Evolutionary conservation across 106 monocot genomes (phyloP).

Genomic region (Platanthera zijinensis): DNA sequence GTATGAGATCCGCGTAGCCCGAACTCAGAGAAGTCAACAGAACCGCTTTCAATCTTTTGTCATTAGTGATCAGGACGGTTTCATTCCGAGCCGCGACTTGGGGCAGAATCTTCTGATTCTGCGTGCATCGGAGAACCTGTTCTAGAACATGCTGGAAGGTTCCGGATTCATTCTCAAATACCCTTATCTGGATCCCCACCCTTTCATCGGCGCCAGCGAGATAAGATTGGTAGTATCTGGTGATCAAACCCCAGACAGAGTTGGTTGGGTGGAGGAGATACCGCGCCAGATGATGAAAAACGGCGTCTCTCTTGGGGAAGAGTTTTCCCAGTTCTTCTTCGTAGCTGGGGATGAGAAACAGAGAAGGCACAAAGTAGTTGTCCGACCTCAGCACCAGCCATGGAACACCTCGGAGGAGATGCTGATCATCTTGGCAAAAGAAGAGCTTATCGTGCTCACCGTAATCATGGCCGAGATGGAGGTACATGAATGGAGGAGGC

Average conservation of each 20-base stretch:
- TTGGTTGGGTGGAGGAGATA: slow-evolving; percentile 85
- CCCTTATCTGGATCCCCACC: slow-evolving; percentile 66
- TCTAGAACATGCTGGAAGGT: slow-evolving; percentile 34
- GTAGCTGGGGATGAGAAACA: slow-evolving; percentile 55
- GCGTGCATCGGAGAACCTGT: slow-evolving; percentile 29
- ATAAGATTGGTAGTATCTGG: slow-evolving; percentile 61
- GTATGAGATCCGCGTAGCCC: slow-evolving; percentile 42
- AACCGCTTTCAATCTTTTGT: slow-evolving; percentile 30
- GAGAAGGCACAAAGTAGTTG: slow-evolving; percentile 66
- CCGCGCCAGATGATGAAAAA: slow-evolving; percentile 78
- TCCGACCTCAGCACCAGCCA: slow-evolving; percentile 73
- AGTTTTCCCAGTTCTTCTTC: slow-evolving; percentile 44
- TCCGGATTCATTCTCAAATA: slow-evolving; percentile 34
- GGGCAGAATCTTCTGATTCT: slow-evolving; percentile 35
- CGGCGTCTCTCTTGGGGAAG: slow-evolving; percentile 70
- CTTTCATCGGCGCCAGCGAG: slow-evolving; percentile 46
- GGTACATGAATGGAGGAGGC: slow-evolving; percentile 39
- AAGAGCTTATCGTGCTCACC: slow-evolving; percentile 43
- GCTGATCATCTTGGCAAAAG: slow-evolving; percentile 69
- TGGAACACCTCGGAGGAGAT: slow-evolving; percentile 38
- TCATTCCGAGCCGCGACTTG: slow-evolving; percentile 17
- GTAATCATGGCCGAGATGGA: slow-evolving; percentile 61
- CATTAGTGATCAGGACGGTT: neutral
- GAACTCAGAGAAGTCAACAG: slow-evolving; percentile 45
- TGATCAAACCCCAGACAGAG: slow-evolving; percentile 66